A percentile compares a stretch with the other conserved stretches of the same genome.
phyloP scores from a whole-genome alignment of 176 grass and related monocot species.

The Carex scoparia region DNA sequence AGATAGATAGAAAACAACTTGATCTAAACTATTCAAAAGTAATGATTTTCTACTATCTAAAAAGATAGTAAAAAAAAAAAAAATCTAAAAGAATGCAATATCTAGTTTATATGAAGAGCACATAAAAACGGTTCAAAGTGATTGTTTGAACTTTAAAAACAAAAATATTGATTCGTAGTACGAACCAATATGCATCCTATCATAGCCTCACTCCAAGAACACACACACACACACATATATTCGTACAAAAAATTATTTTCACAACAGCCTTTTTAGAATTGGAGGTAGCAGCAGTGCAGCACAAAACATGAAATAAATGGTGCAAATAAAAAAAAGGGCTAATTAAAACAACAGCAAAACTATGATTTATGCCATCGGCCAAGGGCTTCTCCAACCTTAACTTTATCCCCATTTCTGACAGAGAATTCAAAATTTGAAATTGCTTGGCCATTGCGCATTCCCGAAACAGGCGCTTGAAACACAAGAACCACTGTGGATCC shows the following conservation, averaged over 20 bases:
- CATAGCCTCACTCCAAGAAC: too few species aligned
- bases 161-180: too few species aligned
- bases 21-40: too few species aligned
- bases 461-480: constrained; percentile 67
- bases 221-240: too few species aligned
- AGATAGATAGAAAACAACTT: too few species aligned
- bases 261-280: not conserved
- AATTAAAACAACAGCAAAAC: not conserved
- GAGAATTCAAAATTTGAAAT: constrained; percentile 54
- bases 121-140: too few species aligned
- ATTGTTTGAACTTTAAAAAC: too few species aligned
- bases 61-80: too few species aligned
- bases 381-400: constrained; percentile 74
- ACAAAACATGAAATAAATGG: not conserved
- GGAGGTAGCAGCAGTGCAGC: not conserved
- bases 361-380: constrained; percentile 50
- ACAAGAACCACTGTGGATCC: constrained; percentile 76
- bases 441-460: constrained; percentile 19
- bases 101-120: too few species aligned
- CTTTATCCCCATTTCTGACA: constrained; percentile 47
- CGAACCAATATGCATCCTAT: too few species aligned
- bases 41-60: too few species aligned
- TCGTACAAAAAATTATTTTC: not conserved
- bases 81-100: too few species aligned
- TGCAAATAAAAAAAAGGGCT: not conserved